Conservation (phyloP, 345 rosid genomes). For the Murraya koenigii region DNA sequence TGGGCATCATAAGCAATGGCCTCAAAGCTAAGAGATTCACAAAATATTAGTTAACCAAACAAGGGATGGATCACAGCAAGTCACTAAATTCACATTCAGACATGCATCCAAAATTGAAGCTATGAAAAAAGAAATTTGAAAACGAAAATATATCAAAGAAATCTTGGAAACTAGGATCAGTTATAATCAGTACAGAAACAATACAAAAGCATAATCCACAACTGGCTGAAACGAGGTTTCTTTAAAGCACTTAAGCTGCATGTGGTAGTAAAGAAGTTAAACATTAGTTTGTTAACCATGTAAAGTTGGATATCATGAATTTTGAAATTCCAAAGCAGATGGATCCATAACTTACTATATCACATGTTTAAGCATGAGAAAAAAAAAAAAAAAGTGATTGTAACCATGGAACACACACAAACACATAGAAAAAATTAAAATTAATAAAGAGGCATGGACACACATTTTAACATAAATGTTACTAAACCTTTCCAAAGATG, state of each 20-base stretch:
- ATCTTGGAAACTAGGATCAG: background rate
- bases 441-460: background rate
- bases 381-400: background rate
- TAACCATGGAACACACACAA: background rate
- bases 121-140: background rate
- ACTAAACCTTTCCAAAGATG: background rate
- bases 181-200: background rate
- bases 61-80: background rate
- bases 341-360: background rate
- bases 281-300: too few species aligned
- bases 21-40: background rate
- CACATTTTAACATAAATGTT: background rate
- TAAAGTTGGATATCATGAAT: background rate
- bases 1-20: background rate
- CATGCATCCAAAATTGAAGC: background rate
- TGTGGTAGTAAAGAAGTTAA: background rate
- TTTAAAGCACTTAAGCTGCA: background rate
- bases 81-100: background rate
- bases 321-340: background rate
- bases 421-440: background rate
- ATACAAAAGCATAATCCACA: background rate
- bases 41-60: background rate
- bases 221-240: background rate
- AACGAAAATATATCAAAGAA: background rate
- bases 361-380: background rate